A percentile compares a stretch with the other conserved stretches of the same genome.
Conservation (phyloP, 441 rosid species). For the Croton setiger region DNA sequence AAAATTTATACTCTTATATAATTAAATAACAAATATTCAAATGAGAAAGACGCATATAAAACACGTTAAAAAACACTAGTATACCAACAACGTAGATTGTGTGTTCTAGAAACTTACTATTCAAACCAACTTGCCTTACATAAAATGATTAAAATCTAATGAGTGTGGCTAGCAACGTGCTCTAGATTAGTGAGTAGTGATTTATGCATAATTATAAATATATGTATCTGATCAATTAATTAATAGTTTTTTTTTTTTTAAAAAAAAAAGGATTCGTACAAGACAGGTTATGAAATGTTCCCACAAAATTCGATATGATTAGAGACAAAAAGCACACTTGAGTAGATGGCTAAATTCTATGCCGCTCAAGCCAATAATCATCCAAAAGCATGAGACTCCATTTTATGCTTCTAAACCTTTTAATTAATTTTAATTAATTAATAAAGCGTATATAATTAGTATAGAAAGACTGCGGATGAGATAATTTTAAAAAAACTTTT, state of each 20-base stretch:
- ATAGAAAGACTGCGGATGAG: not conserved
- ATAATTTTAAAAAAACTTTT: not conserved
- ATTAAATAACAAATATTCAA: too few relatives aligned
- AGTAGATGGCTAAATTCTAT: not conserved
- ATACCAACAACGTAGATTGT: too few relatives aligned
- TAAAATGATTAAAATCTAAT: too few relatives aligned
- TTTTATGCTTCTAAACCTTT: conserved; percentile 10
- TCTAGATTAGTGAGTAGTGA: too few relatives aligned
- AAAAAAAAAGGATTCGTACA: conserved; percentile 31
- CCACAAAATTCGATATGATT: conserved; percentile 21
- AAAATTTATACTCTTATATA: too few relatives aligned
- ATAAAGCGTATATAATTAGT: not conserved
- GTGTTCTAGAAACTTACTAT: too few relatives aligned
- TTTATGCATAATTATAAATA: not conserved
- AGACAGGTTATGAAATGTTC: conserved; percentile 29
- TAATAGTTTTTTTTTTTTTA: too few relatives aligned
- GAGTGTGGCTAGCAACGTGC: too few relatives aligned
- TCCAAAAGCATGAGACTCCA: not conserved
- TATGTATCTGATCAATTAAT: too few relatives aligned
- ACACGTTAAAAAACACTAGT: too few relatives aligned
- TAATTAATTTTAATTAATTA: not conserved
- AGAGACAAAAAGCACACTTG: conserved; percentile 1
- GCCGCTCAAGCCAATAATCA: conserved; percentile 8
- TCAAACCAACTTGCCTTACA: too few relatives aligned
- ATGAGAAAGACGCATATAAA: too few relatives aligned